These are phyloP conservation scores for Ophiocordyceps camponoti-floridani DNA, from an alignment of 2,329 filamentous ascomycete genomes.

Conservation along the genomic window DNA sequence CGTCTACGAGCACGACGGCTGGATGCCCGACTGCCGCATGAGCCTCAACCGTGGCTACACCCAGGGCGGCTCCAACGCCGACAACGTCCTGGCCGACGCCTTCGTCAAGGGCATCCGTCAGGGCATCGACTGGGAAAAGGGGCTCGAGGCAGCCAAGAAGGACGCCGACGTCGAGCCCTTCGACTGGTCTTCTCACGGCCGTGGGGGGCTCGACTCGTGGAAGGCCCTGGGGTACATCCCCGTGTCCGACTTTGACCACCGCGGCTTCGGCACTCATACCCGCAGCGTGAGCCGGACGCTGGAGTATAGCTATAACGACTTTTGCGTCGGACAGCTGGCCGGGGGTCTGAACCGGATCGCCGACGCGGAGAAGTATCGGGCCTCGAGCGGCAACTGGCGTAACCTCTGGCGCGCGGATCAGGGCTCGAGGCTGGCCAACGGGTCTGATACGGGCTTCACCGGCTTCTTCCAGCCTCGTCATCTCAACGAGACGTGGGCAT, in stretches of 20 bases:
- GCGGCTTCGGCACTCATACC: slow-evolving; percentile 51
- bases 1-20: slow-evolving; percentile 51
- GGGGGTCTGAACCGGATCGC: slow-evolving; percentile 30
- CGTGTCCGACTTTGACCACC: slow-evolving; percentile 45
- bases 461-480: slow-evolving; percentile 57
- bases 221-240: slow-evolving; percentile 56
- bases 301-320: slow-evolving; percentile 68
- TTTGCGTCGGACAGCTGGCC: slow-evolving; percentile 46
- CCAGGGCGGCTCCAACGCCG: slow-evolving; percentile 59
- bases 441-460: slow-evolving; percentile 42
- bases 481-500: slow-evolving; percentile 49
- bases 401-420: slow-evolving; percentile 47
- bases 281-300: slow-evolving; percentile 55
- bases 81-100: slow-evolving; percentile 49
- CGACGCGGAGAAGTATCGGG: slow-evolving; percentile 41
- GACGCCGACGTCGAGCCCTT: slow-evolving; percentile 54
- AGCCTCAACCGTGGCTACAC: slow-evolving; percentile 56
- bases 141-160: slow-evolving; percentile 52
- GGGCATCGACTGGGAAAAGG: slow-evolving; percentile 47
- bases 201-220: slow-evolving; percentile 56
- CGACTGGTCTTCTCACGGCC: slow-evolving; percentile 53
- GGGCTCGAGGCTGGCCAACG: slow-evolving; percentile 31
- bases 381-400: slow-evolving; percentile 45
- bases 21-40: slow-evolving; percentile 61
- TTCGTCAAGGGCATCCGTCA: slow-evolving; percentile 45